phyloP scores from a whole-genome alignment of 345 rosid species.

The Ricinus communis region DNA sequence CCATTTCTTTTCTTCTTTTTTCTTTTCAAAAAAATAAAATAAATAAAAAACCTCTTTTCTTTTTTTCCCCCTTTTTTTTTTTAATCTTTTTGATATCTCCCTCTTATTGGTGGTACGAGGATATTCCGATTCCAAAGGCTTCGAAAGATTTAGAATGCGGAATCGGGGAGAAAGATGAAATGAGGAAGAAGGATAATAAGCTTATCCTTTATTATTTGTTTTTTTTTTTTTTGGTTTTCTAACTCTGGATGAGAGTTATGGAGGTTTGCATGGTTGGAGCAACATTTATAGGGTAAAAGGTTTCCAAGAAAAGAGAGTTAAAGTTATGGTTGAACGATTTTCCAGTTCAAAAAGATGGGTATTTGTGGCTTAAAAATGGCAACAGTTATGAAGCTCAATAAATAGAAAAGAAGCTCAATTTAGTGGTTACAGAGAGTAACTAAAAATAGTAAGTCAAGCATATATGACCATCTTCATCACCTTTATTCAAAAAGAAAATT shows the following conservation, averaged over 20 bases:
- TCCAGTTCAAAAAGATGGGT: neutral
- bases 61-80: neutral
- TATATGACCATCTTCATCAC: too few species aligned
- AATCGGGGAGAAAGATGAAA: constrained; percentile 2
- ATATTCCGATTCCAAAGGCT: neutral
- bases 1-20: neutral
- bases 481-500: too few species aligned
- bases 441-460: neutral
- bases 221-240: neutral
- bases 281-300: neutral
- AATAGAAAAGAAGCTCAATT: neutral
- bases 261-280: neutral
- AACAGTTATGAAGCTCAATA: neutral
- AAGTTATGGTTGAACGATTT: neutral
- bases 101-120: neutral
- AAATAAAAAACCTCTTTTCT: neutral
- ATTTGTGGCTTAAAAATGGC: neutral
- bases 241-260: neutral
- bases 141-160: neutral
- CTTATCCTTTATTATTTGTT: neutral
- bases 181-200: neutral
- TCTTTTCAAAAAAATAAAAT: neutral
- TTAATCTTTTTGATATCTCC: neutral
- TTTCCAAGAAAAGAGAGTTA: neutral
- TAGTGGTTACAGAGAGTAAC: neutral